Evolutionary conservation across 352 stramenopile species (phyloP).

Genomic region (Phytophthora macrochlamydospora): DNA sequence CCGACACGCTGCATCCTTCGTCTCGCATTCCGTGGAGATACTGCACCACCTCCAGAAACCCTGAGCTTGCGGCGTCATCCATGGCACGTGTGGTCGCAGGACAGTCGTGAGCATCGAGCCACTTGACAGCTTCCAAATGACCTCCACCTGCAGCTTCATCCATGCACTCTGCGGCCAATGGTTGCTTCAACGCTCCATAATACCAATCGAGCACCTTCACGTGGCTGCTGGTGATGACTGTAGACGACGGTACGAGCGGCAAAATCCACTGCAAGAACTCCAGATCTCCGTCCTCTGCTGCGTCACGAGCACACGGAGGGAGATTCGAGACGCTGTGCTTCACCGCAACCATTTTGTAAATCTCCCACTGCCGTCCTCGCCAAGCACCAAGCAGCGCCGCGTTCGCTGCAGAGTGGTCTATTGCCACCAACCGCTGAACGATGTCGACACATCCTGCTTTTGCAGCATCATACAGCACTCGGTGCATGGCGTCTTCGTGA

Average conservation of each 20-base stretch:
- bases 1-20: constrained; percentile 22
- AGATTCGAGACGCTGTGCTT: constrained; percentile 6
- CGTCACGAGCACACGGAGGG: constrained; percentile 10
- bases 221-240: constrained; percentile 7
- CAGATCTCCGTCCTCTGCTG: constrained; percentile 19
- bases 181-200: constrained; percentile 9
- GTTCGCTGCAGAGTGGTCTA: constrained; percentile 1
- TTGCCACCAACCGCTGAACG: constrained; percentile 15
- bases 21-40: constrained; percentile 20
- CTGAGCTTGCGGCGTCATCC: constrained; percentile 21
- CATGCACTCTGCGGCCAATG: constrained; percentile 21
- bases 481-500: constrained; percentile 13
- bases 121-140: constrained; percentile 23
- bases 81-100: constrained; percentile 16
- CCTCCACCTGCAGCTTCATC: constrained; percentile 20
- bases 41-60: constrained; percentile 16
- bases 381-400: constrained; percentile 20
- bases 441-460: constrained; percentile 12
- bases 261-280: constrained; percentile 20
- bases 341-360: constrained; percentile 17
- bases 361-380: constrained; percentile 11
- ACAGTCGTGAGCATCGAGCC: constrained; percentile 19
- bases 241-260: neutral
- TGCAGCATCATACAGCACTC: constrained; percentile 11
- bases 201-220: constrained; percentile 20